Conservation (phyloP, 805 yeast genomes). For the Sporopachydermia lactativora region DNA sequence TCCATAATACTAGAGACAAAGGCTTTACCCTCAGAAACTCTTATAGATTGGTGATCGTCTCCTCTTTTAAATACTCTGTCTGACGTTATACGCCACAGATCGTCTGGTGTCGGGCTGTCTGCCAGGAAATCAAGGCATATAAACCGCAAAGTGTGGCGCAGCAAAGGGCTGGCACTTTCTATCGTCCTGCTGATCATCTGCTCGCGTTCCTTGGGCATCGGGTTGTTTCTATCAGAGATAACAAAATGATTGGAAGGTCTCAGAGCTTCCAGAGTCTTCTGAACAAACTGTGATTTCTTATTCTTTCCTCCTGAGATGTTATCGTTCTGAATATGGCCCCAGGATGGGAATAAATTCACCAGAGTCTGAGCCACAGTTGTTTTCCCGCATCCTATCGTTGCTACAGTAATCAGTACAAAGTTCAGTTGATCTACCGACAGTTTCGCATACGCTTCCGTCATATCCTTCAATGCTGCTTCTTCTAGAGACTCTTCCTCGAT, state of each 20-base stretch:
- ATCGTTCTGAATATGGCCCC: constrained; percentile 79
- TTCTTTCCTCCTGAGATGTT: constrained; percentile 34
- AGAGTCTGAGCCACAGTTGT: constrained; percentile 67
- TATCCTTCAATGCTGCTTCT: constrained; percentile 23
- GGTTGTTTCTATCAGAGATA: constrained; percentile 76
- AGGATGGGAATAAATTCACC: constrained; percentile 34
- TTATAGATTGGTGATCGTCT: constrained; percentile 78
- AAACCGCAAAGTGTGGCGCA: constrained; percentile 33
- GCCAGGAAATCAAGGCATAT: constrained; percentile 59
- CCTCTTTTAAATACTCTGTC: constrained; percentile 57
- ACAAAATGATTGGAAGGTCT: constrained; percentile 30
- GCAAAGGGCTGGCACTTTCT: constrained; percentile 26
- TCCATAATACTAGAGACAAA: constrained; percentile 50
- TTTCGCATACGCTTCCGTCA: constrained; percentile 9
- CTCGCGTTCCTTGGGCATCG: constrained; percentile 50
- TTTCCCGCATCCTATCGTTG: constrained; percentile 92
- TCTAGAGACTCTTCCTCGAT: constrained; percentile 30
- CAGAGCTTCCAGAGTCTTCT: constrained; percentile 18
- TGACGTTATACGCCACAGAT: constrained; percentile 38
- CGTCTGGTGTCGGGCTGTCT: constrained; percentile 18
- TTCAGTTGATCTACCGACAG: constrained; percentile 25
- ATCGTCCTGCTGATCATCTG: constrained; percentile 42
- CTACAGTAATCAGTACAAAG: constrained; percentile 64
- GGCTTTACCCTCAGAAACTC: constrained; percentile 31
- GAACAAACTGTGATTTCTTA: constrained; percentile 13